Evolutionary conservation across 2,329 filamentous ascomycete species (phyloP), one percentile per base, ranked within the genome.

Genomic region (Pseudogymnoascus sp.): DNA sequence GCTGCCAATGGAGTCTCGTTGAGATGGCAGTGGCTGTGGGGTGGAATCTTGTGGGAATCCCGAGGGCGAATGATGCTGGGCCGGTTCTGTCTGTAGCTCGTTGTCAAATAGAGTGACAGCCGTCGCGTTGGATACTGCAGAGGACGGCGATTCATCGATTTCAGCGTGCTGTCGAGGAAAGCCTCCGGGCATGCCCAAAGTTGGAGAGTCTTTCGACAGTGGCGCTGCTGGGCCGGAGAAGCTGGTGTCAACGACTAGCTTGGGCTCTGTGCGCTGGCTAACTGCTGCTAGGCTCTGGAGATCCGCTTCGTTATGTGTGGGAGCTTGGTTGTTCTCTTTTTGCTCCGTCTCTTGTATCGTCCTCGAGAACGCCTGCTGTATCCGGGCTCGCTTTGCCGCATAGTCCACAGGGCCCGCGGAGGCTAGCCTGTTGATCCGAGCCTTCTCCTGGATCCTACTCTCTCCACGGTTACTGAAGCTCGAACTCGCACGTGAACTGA

Each of bases 341-440:
- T 70, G 86, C 71, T 90, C 86, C 69, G 79, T 88, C 71, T 91
- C 88, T 66, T 88, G 84, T 59, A 94, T 86, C n/a, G 89, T 91
- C 72, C 89, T 90, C 69, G 86, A 92, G 74, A 95, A 93, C 12
- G 91, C 91, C 63, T 91, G 84, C 69, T 92, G 88, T 69, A 96
- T 95, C 65, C 87, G 86, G 71, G 91, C 88, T 69, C 92, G 83
- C 60, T 91, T 84, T 68, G 90, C 89, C 65, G 89, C 91, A 72
- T 95, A 94, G 74, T 96, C 90, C 61, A 95, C 90, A 65, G 88
- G 88, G 1, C 88, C 88, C 64, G 92, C 77, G 1, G 83, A 82
- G 61, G 84, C 78, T 70, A 84, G 85, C 47, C 65, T 72, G 47
- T 67, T 65, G 72, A 69, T 61, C 80, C 79, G 38, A 75, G 74